phyloP scores from a whole-genome alignment of 371 early-diverging fungal genomes.

The Rhizomucor miehei region DNA sequence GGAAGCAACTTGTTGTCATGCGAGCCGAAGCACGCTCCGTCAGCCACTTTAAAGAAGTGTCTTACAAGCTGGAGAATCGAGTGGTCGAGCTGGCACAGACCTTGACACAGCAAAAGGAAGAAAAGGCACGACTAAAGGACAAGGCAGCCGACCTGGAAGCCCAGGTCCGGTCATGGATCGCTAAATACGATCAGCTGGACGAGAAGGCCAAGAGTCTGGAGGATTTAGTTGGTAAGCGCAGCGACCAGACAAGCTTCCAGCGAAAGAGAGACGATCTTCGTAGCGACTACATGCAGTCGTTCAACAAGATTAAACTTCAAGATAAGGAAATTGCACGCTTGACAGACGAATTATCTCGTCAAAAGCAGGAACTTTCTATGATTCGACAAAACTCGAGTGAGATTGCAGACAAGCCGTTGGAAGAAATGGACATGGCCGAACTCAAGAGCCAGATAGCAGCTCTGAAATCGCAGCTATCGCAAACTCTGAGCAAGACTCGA shows the following conservation, averaged over 20 bases:
- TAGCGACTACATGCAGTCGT: slow-evolving; percentile 44
- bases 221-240: slow-evolving; percentile 45
- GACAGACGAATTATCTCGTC: slow-evolving; percentile 58
- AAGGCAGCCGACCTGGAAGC: slow-evolving; percentile 61
- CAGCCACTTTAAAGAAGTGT: slow-evolving; percentile 91
- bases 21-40: slow-evolving; percentile 88
- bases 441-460: slow-evolving; percentile 30
- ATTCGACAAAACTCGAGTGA: slow-evolving; percentile 41
- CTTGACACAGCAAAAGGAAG: slow-evolving; percentile 70
- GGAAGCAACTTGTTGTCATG: slow-evolving; percentile 59
- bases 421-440: slow-evolving; percentile 18
- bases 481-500: slow-evolving; percentile 13
- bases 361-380: slow-evolving; percentile 72
- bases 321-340: slow-evolving; percentile 68
- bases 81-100: slow-evolving; percentile 87
- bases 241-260: slow-evolving; percentile 48
- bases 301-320: slow-evolving; percentile 62
- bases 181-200: slow-evolving; percentile 62
- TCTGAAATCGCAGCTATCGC: slow-evolving; percentile 30
- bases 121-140: slow-evolving; percentile 58
- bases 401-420: slow-evolving; percentile 14
- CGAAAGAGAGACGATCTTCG: slow-evolving; percentile 48
- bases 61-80: slow-evolving; percentile 91
- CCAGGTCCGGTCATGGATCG: slow-evolving; percentile 69
- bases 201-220: slow-evolving; percentile 51